phyloP scores from a whole-genome alignment of 2,329 filamentous ascomycete species.

The Podosphaera xanthii region DNA sequence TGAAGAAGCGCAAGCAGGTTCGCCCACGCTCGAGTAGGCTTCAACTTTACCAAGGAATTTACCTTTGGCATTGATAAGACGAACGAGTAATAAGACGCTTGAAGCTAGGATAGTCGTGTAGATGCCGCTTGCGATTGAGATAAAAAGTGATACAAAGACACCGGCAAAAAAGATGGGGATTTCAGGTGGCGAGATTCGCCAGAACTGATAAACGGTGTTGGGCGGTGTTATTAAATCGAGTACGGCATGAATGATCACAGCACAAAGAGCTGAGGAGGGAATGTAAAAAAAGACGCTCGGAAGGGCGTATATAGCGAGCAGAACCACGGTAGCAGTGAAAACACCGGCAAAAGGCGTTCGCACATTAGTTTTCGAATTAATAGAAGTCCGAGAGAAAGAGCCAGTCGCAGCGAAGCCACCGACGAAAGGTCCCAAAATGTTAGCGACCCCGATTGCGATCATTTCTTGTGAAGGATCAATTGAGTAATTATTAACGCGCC shows the following conservation, averaged over 20 bases:
- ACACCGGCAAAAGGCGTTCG: constrained; percentile 77
- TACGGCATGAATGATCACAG: constrained; percentile 89
- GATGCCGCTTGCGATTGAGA: constrained; percentile 74
- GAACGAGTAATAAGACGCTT: constrained; percentile 56
- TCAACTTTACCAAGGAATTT: constrained; percentile 65
- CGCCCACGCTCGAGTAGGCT: constrained; percentile 55
- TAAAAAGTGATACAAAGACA: constrained; percentile 74
- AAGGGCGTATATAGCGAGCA: constrained; percentile 75
- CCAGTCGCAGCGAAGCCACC: constrained; percentile 84
- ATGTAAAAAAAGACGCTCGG: constrained; percentile 88
- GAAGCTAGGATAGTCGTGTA: constrained; percentile 69
- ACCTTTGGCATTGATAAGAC: constrained; percentile 61
- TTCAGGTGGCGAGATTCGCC: constrained; percentile 76
- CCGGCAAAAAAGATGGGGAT: constrained; percentile 83
- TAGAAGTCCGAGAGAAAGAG: constrained; percentile 87
- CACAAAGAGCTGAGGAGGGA: constrained; percentile 55
- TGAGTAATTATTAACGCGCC: constrained; percentile 82
- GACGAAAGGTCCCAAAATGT: constrained; percentile 75
- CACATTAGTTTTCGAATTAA: constrained; percentile 92
- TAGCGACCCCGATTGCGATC: constrained; percentile 78
- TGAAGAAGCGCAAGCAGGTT: constrained; percentile 23
- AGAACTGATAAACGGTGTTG: constrained; percentile 85
- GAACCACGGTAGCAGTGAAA: constrained; percentile 65
- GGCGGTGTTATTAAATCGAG: constrained; percentile 80
- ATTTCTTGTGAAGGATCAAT: constrained; percentile 93